Percentiles rank a stretch among this genome's conserved stretches.
These are phyloP conservation scores for Cadophora sp. DNA, from an alignment of 2,329 filamentous ascomycete genomes.

Conservation along the genomic window DNA sequence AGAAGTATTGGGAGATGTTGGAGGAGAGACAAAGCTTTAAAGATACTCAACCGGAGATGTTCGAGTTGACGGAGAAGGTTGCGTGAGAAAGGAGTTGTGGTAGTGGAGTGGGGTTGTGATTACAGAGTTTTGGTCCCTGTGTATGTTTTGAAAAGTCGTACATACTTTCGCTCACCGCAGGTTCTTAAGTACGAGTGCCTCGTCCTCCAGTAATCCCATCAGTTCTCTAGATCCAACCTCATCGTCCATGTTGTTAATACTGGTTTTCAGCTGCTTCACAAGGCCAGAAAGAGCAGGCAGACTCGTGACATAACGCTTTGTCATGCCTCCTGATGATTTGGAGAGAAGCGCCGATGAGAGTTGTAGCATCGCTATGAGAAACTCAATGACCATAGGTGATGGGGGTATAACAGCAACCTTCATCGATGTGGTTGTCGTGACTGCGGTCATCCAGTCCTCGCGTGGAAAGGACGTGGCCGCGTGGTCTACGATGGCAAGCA, in stretches of 20 bases:
- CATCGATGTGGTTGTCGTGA: slow-evolving; percentile 56
- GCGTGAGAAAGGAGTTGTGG: background rate
- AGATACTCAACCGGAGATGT: slow-evolving; percentile 27
- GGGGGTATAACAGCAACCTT: slow-evolving; percentile 26
- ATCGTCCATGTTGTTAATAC: slow-evolving; percentile 34
- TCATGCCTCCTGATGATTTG: slow-evolving; percentile 53
- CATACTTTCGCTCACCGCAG: slow-evolving; percentile 18
- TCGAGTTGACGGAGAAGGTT: slow-evolving; percentile 32
- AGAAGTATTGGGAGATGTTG: slow-evolving; percentile 27
- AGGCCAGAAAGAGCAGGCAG: slow-evolving; percentile 57
- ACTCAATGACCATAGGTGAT: slow-evolving; percentile 48
- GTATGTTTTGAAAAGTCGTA: background rate
- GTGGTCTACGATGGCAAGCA: slow-evolving; percentile 59
- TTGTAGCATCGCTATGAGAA: slow-evolving; percentile 61
- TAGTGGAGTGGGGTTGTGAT: background rate
- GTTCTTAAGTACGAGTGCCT: slow-evolving; percentile 41
- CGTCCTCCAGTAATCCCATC: slow-evolving; percentile 55
- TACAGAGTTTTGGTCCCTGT: background rate
- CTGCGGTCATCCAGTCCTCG: slow-evolving; percentile 64
- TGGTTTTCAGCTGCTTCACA: slow-evolving; percentile 50
- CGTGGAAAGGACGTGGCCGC: slow-evolving; percentile 50
- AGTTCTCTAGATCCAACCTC: slow-evolving; percentile 46
- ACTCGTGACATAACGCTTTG: slow-evolving; percentile 59
- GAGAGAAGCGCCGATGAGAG: slow-evolving; percentile 60
- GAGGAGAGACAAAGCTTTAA: slow-evolving; percentile 27